Evolutionary conservation across 495 filamentous ascomycete species (phyloP), one percentile per base, ranked within the genome.

Genomic region (Cenococcum geophilum): DNA sequence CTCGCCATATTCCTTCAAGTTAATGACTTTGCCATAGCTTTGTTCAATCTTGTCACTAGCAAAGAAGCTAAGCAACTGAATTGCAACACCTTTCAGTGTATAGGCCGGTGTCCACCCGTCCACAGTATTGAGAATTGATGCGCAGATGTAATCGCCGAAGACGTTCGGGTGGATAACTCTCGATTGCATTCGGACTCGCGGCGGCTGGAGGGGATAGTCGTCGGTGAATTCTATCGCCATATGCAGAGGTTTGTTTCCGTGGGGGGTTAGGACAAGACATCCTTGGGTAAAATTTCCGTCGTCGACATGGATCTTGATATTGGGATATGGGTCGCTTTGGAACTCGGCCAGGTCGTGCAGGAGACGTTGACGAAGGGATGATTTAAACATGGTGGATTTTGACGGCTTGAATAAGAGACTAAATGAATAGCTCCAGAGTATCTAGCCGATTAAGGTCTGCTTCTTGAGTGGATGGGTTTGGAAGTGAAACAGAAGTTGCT

Each of bases 31-130:
- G 12, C 68, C 60, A 34, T 60, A 45, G 0, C 70, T 68, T 55
- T 80, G 77, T 56, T 80, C 78, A 18, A 81, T 37, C 47, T 58
- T 70, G 63, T 80, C 76, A 61, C 80, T 78, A 63, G 78, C 74
- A 74, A 86, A 78, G 76, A 86, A 81, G 74, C 79, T 84, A 67
- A 86, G 76, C 42, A 82, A 67, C 68, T 84, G 78, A 58, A 82
- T 76, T 48, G 71, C 70, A 60, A 79, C 77, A 23, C 75, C 73
- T 63, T 77, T 78, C 32, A 80, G 73, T 1, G 79, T 80, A 54
- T 80, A 81, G 23, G 79, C 79, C 3, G 74, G 75, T 1, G 78
- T 80, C 50, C 78, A 76, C 1, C 73, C 77, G 36, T 77, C 71
- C 2, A 18, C 54, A 0, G 55, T 71, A 57, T 76, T 72, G 52